Conservation (phyloP, 169 alveolate species). For the Cryptosporidium parvum region DNA sequence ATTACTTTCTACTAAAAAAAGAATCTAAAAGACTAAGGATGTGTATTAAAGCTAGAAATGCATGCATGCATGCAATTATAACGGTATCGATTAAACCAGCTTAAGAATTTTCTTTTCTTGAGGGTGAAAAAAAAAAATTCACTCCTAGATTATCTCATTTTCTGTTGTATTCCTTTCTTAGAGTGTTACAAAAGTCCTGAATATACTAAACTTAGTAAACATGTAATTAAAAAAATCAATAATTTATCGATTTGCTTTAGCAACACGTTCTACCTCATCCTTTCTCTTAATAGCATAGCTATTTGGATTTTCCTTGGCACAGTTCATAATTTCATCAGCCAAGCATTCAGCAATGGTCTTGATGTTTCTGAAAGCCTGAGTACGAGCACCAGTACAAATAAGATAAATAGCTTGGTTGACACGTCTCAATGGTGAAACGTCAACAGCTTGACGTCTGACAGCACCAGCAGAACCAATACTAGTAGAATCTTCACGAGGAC, state of each 20-base stretch:
- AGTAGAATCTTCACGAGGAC: conserved; percentile 99
- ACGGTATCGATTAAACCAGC: neutral
- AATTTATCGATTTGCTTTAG: conserved; percentile 98
- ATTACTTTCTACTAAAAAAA: neutral
- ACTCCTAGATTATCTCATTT: neutral
- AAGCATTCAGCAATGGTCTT: conserved; percentile 98
- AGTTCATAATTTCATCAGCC: conserved; percentile 99
- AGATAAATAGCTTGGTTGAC: conserved; percentile 98
- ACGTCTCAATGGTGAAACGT: conserved; percentile 98
- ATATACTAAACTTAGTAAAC: conserved; percentile 25
- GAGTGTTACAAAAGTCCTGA: conserved; percentile 17
- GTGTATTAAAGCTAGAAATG: neutral
- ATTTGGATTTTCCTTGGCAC: conserved; percentile 97
- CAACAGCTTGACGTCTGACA: conserved; percentile 99
- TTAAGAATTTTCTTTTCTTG: neutral
- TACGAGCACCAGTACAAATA: conserved; percentile 97
- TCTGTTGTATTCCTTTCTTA: neutral
- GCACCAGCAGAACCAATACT: conserved; percentile 99
- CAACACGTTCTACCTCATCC: conserved; percentile 99
- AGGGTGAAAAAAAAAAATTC: neutral
- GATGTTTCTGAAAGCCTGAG: conserved; percentile 97
- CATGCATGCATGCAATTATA: conserved; percentile 32
- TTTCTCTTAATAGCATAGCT: conserved; percentile 98
- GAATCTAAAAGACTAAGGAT: conserved; percentile 6
- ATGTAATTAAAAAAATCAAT: conserved; percentile 7